These are phyloP conservation scores for Nakazawaea ishiwadae DNA, from an alignment of 805 yeast species.

Conservation along the genomic window DNA sequence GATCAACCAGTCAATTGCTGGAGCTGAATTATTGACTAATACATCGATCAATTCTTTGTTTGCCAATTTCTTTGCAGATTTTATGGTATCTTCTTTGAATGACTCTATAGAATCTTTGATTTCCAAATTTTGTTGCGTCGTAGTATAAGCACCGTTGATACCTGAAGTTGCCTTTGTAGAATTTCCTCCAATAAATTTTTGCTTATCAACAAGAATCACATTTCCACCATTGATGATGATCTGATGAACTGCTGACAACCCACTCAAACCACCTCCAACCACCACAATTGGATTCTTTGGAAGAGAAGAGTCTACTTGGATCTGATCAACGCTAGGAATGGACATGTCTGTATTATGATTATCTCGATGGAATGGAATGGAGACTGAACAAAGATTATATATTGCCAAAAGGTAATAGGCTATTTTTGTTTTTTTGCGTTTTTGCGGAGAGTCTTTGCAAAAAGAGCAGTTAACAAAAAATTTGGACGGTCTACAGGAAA, in stretches of 20 bases:
- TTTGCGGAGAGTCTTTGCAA: neutral
- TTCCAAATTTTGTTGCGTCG: slow-evolving; percentile 46
- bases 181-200: slow-evolving; percentile 58
- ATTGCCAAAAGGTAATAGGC: neutral
- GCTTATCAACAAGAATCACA: slow-evolving; percentile 52
- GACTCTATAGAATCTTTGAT: slow-evolving; percentile 53
- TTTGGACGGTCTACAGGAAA: neutral
- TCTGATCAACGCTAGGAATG: neutral
- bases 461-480: too few relatives aligned
- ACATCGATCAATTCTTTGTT: slow-evolving; percentile 53
- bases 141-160: slow-evolving; percentile 67
- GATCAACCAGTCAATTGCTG: slow-evolving; percentile 73
- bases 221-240: slow-evolving; percentile 38
- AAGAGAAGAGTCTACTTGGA: neutral
- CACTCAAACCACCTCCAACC: slow-evolving; percentile 66
- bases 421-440: slow-evolving; percentile 1
- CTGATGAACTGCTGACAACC: slow-evolving; percentile 59
- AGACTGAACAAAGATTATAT: too few relatives aligned
- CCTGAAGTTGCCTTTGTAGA: slow-evolving; percentile 67
- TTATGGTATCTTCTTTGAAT: slow-evolving; percentile 63
- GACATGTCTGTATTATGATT: neutral
- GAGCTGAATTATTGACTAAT: slow-evolving; percentile 55
- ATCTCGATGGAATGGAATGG: too few relatives aligned
- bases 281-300: slow-evolving; percentile 41
- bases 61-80: slow-evolving; percentile 61